Base-by-base conservation (phyloP, 176 grass and related monocot species). In the Cocos nucifera region DNA sequence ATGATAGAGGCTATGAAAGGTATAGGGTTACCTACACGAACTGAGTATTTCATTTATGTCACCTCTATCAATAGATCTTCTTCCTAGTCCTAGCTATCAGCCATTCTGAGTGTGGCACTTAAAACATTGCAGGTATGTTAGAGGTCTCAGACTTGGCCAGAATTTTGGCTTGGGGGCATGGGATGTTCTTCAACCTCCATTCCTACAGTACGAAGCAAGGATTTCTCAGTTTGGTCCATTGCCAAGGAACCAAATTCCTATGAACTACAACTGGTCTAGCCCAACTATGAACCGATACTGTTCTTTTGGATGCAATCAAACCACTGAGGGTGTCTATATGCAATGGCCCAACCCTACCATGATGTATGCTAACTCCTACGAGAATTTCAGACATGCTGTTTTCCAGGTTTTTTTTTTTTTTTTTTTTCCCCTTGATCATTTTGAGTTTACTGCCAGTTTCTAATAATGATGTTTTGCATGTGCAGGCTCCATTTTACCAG, bases 1-100 rank as follows among this genome's bases (percentile, higher is more conserved):
- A 70, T 78, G 75, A 78, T 51, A 20, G 75, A 17, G 71, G 75
- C 23, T 78, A 78, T 27, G 12, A 30, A 30, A 68, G 65, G 65
- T 68, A 68, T 29, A 29, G 35, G 9, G 35, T 10, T 9, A 44
- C 35, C 35, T 39, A 39, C 35, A 44, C 35, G 35, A 44, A 44
- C 35, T 14, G 35, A 44, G 35, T 10, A 12, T 44, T 44, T 9
- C 35, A 44, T 12, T 39, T 44, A 44, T 44, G 14, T 44, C 35
- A 44, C 12, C 35, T 44, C 10, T 2, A 44, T 44, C 35, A 44
- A 44, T 44, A 44, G 35, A 44, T 44, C 35, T 44, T 44, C 35
- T 44, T 44, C 7, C 9, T 44, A 44, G 35, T 10, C 35, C 9
- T 1, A 44, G 9, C 10, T 44, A 44, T 44, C 35, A 44, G 35